Evolutionary conservation across 345 rosid genomes (phyloP).

Genomic region (Arabidopsis thaliana): TAIR10.1 NC_003074.8:7322001-7322500

Average conservation of each 20-base stretch:
- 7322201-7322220: conserved; percentile 16
- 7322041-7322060: conserved; percentile 28
- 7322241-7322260: conserved; percentile 40
- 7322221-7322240: conserved; percentile 37
- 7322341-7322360: conserved; percentile 39
- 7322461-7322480: background rate
- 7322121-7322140: background rate
- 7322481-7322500: background rate
- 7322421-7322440: background rate
- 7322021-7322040: conserved; percentile 10
- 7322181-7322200: background rate
- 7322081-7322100: conserved; percentile 34
- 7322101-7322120: conserved; percentile 32
- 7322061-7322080: conserved; percentile 47
- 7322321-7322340: conserved; percentile 38
- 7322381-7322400: background rate
- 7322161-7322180: background rate
- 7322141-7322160: background rate
- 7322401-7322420: background rate
- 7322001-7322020: background rate
- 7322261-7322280: conserved; percentile 36
- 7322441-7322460: background rate
- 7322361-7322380: background rate
- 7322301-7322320: conserved; percentile 47
- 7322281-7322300: conserved; percentile 31